A percentile compares a stretch with the other conserved stretches of the same genome.
Conservation (phyloP, 129 eudicot genomes). For the Helianthus annuus region DNA sequence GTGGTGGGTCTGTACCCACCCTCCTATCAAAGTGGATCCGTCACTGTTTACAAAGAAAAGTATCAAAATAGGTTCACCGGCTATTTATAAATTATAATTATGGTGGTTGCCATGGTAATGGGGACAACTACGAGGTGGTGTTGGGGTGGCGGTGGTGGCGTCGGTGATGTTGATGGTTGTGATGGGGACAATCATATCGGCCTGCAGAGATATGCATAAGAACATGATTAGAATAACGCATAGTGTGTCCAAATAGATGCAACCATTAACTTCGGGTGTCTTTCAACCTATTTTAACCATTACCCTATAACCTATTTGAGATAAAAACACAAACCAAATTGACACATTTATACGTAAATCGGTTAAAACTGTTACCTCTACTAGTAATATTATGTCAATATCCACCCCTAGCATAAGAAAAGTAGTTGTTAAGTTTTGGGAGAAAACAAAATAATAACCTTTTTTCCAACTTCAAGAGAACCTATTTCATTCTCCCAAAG, state of each 20-base stretch:
- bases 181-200: constrained; percentile 86
- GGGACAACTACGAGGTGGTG: no score
- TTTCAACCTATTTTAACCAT: background rate
- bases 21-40: no score
- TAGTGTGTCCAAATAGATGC: background rate
- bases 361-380: background rate
- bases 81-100: no score
- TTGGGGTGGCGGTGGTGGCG: no score
- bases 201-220: constrained; percentile 52
- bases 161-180: no score
- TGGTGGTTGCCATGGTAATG: no score
- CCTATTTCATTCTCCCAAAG: constrained; percentile 95
- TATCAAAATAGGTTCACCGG: no score
- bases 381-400: background rate
- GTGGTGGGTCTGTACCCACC: no score
- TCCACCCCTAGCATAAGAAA: background rate
- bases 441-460: constrained; percentile 40
- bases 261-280: background rate
- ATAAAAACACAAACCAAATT: constrained; percentile 4
- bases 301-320: background rate
- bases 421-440: background rate
- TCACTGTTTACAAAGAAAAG: no score
- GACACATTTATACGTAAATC: background rate
- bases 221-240: constrained; percentile 13
- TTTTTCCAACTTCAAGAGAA: constrained; percentile 90